phyloP scores from a whole-genome alignment of 257 asterid species.

The Henckelia pumila region DNA sequence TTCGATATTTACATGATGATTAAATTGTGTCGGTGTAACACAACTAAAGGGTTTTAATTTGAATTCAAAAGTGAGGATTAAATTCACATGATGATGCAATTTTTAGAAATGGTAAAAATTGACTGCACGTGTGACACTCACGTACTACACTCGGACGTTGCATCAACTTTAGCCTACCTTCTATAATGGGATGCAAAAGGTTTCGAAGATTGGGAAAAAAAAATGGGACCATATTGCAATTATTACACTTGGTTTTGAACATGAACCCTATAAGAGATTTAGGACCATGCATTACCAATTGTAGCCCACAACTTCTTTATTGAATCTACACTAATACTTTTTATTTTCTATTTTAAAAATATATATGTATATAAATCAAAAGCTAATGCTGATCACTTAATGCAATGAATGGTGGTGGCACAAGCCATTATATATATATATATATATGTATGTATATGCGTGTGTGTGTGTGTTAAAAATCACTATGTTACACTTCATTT shows the following conservation, averaged over 20 bases:
- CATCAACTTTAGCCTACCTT: slow-evolving; percentile 26
- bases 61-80: slow-evolving; percentile 21
- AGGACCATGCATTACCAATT: slow-evolving; percentile 28
- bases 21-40: neutral
- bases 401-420: neutral
- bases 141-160: slow-evolving; percentile 29
- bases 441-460: too few relatives aligned
- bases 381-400: neutral
- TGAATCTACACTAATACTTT: neutral
- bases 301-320: slow-evolving; percentile 15
- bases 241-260: slow-evolving; percentile 23
- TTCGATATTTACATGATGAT: too few relatives aligned
- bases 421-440: too few relatives aligned
- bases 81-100: slow-evolving; percentile 28
- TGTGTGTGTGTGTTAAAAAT: too few relatives aligned
- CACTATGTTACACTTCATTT: too few relatives aligned
- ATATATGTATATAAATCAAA: neutral
- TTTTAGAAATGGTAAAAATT: slow-evolving; percentile 5
- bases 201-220: slow-evolving; percentile 19
- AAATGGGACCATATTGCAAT: slow-evolving; percentile 31
- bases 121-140: slow-evolving; percentile 36
- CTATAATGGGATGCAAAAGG: slow-evolving; percentile 28
- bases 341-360: slow-evolving; percentile 8
- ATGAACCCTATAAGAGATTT: slow-evolving; percentile 24
- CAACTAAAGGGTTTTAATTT: neutral